Conservation (phyloP, 805 yeast genomes). For the Candida khao-thaluensis region DNA sequence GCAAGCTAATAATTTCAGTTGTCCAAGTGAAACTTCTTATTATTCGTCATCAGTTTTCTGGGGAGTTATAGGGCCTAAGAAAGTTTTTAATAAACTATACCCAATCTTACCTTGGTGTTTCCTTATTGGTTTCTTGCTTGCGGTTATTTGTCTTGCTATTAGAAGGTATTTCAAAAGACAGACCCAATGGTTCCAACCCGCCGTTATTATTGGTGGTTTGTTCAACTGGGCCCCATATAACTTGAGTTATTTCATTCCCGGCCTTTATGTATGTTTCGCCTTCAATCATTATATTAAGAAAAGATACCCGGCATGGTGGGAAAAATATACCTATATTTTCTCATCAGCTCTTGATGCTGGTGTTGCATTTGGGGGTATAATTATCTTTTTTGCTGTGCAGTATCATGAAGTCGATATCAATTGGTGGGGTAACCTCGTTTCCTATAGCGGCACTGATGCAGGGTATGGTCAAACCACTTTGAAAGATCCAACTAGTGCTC, state of each 20-base stretch:
- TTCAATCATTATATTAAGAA: conserved; percentile 28
- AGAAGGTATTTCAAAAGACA: conserved; percentile 19
- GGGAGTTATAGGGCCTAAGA: conserved; percentile 57
- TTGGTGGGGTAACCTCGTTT: conserved; percentile 28
- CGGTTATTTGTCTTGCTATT: conserved; percentile 18
- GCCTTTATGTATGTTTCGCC: conserved; percentile 21
- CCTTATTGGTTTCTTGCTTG: conserved; percentile 28
- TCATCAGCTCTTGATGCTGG: conserved; percentile 29
- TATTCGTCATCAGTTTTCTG: conserved; percentile 57
- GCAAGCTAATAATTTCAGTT: conserved; percentile 35
- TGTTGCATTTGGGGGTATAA: conserved; percentile 29
- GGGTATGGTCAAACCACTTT: conserved; percentile 12
- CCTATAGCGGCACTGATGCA: conserved; percentile 30
- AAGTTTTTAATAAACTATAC: conserved; percentile 29
- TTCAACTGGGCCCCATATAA: conserved; percentile 31
- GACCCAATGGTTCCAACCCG: conserved; percentile 29
- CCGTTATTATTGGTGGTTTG: conserved; percentile 28
- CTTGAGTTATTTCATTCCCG: conserved; percentile 25
- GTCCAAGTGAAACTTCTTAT: conserved; percentile 28
- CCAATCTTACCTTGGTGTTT: conserved; percentile 30
- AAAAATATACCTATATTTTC: conserved; percentile 31
- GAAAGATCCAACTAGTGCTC: background rate
- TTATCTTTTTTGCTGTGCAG: conserved; percentile 34
- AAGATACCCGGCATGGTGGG: conserved; percentile 28
- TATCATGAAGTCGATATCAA: conserved; percentile 23